These are phyloP conservation scores for Pseudocercospora musae DNA, from an alignment of 2,329 filamentous ascomycete species.

Conservation along the genomic window DNA sequence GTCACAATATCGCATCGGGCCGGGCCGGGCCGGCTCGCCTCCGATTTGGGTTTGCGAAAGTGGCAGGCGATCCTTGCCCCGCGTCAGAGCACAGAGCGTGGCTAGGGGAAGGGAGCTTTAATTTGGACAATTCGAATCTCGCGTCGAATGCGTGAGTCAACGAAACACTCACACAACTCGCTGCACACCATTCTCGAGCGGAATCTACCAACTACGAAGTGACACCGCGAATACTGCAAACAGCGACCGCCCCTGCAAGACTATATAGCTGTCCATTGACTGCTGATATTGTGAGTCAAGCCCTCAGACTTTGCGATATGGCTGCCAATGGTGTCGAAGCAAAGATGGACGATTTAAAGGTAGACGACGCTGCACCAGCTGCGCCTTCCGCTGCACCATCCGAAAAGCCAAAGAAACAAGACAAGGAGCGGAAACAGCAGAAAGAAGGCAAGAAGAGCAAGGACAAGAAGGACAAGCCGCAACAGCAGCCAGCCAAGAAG, in stretches of 20 bases:
- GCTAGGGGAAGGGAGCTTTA: neutral
- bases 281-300: neutral
- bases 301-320: slow-evolving; percentile 10
- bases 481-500: slow-evolving; percentile 33
- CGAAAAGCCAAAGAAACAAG: slow-evolving; percentile 34
- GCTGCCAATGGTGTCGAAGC: slow-evolving; percentile 26
- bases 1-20: too few relatives aligned
- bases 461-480: slow-evolving; percentile 31
- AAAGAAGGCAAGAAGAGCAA: slow-evolving; percentile 30
- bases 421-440: slow-evolving; percentile 37
- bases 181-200: neutral
- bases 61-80: neutral
- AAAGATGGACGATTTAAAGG: slow-evolving; percentile 30
- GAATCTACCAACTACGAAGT: neutral
- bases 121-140: neutral
- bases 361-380: neutral
- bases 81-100: neutral
- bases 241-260: neutral
- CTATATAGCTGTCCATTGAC: neutral
- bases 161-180: neutral
- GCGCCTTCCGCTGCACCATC: slow-evolving; percentile 22
- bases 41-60: neutral
- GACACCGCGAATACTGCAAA: neutral
- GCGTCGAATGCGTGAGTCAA: neutral
- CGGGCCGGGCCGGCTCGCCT: neutral